Conservation (phyloP, 75 land plant genomes). For the Sequoia sempervirens region DNA sequence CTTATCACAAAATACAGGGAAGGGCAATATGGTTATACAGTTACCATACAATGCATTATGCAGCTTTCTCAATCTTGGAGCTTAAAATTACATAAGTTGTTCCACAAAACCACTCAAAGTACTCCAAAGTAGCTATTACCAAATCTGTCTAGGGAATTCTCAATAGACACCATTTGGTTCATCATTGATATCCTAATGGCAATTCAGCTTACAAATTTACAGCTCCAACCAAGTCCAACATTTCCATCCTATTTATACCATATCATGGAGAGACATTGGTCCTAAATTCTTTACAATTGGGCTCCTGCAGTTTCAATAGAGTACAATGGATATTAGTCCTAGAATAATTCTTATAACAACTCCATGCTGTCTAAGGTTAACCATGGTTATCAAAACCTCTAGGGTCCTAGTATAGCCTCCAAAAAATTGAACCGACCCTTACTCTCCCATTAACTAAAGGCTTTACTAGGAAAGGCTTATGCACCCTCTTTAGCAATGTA, state of each 20-base stretch:
- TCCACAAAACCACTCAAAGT: too few relatives aligned
- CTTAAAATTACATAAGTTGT: too few relatives aligned
- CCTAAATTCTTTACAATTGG: not conserved
- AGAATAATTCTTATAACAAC: not conserved
- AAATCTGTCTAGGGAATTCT: too few relatives aligned
- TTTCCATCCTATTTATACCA: not conserved
- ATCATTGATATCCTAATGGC: not conserved
- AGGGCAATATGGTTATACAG: too few relatives aligned
- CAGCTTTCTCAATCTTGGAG: too few relatives aligned
- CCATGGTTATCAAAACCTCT: not conserved
- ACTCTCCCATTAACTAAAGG: not conserved
- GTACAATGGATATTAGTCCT: not conserved
- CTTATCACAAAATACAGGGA: too few relatives aligned
- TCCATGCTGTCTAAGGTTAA: not conserved
- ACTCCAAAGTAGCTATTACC: too few relatives aligned
- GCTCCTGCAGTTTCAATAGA: not conserved
- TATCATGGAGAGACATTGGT: not conserved
- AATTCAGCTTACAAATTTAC: not conserved
- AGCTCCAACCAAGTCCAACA: not conserved
- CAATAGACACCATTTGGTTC: too few relatives aligned
- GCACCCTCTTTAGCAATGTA: not conserved
- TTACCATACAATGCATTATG: too few relatives aligned
- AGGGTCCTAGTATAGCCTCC: not conserved
- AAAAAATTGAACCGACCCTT: not conserved
- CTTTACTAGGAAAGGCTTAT: too few relatives aligned